Evolutionary conservation across 2,329 filamentous ascomycete genomes (phyloP), one percentile per base, ranked within the genome.

Genomic region (Setomelanomma holmii): DNA sequence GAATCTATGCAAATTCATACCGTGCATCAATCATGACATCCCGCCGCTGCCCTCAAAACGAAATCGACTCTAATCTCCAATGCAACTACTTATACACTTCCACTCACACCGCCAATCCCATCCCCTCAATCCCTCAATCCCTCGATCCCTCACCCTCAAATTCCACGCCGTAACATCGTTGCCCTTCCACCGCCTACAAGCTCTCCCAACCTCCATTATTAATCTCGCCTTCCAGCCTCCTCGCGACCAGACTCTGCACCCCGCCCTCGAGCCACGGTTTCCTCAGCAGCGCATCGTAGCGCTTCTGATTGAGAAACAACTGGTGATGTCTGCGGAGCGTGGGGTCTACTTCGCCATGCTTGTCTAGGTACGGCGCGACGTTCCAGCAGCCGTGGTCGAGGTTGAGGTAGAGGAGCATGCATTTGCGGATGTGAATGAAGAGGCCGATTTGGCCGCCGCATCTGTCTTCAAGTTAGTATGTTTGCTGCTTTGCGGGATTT

Each of bases 141-240:
- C n/a, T n/a, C n/a, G n/a, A n/a, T n/a, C n/a, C n/a, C n/a, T n/a
- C n/a, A n/a, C n/a, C n/a, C n/a, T n/a, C n/a, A n/a, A n/a, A n/a
- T n/a, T n/a, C n/a, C n/a, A n/a, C n/a, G n/a, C n/a, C n/a, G n/a
- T n/a, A n/a, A n/a, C n/a, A n/a, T n/a, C n/a, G n/a, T n/a, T n/a
- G n/a, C n/a, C n/a, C n/a, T n/a, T n/a, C n/a, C n/a, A n/a, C n/a
- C n/a, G 27, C 6, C 57, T 54, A 82, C 59, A 82, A 63, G 27
- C 79, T 97, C 79, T 99, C 95, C 95, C 95, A 99, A 0, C 95
- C 95, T 0, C 95, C 95, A 66, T 91, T 97, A 71, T 99, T 99
- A 39, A 97, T 91, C 74, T 99, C 95, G 12, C 91, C 89, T 79
- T 99, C 95, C 61, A 99, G 76, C 75, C 91, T 93, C 61, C 95